These are phyloP conservation scores for Paecilomyces sp. DNA, from an alignment of 2,329 filamentous ascomycete genomes.

Conservation along the genomic window DNA sequence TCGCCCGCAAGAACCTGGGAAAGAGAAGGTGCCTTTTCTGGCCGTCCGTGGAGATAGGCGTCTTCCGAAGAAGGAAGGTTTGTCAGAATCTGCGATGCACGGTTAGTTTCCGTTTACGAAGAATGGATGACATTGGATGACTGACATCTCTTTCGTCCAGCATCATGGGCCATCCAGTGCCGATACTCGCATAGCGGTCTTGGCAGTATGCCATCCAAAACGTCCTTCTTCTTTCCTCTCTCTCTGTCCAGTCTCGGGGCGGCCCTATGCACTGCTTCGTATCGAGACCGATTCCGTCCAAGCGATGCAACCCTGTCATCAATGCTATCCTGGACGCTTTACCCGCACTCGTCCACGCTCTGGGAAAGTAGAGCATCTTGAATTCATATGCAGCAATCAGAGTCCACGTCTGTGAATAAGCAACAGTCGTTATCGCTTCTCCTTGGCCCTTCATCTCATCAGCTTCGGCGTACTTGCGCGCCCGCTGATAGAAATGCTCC, in stretches of 20 bases:
- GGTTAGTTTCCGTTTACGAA: slow-evolving; percentile 12
- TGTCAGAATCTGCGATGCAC: slow-evolving; percentile 57
- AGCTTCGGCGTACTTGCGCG: slow-evolving; percentile 81
- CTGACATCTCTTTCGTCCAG: slow-evolving; percentile 79
- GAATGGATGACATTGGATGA: slow-evolving; percentile 2
- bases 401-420: slow-evolving; percentile 78
- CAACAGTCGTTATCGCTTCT: slow-evolving; percentile 77
- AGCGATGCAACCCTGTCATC: slow-evolving; percentile 86
- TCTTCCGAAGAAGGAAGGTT: slow-evolving; percentile 79
- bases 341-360: slow-evolving; percentile 90
- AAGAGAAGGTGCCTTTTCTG: slow-evolving; percentile 64
- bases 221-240: slow-evolving; percentile 80
- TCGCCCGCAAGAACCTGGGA: slow-evolving; percentile 48
- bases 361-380: slow-evolving; percentile 94
- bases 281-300: slow-evolving; percentile 76
- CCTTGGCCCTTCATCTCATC: slow-evolving; percentile 92
- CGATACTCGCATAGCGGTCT: slow-evolving; percentile 89
- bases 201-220: slow-evolving; percentile 93
- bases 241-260: slow-evolving; percentile 87
- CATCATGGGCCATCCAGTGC: slow-evolving; percentile 94
- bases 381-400: slow-evolving; percentile 83
- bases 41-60: slow-evolving; percentile 71
- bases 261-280: slow-evolving; percentile 87
- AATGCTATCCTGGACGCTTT: slow-evolving; percentile 71
- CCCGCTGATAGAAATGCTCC: slow-evolving; percentile 81